A percentile compares a stretch with the other conserved stretches of the same genome.
These are phyloP conservation scores for Trichoderma sp. DNA, from an alignment of 2,329 filamentous ascomycete species.

Conservation along the genomic window DNA sequence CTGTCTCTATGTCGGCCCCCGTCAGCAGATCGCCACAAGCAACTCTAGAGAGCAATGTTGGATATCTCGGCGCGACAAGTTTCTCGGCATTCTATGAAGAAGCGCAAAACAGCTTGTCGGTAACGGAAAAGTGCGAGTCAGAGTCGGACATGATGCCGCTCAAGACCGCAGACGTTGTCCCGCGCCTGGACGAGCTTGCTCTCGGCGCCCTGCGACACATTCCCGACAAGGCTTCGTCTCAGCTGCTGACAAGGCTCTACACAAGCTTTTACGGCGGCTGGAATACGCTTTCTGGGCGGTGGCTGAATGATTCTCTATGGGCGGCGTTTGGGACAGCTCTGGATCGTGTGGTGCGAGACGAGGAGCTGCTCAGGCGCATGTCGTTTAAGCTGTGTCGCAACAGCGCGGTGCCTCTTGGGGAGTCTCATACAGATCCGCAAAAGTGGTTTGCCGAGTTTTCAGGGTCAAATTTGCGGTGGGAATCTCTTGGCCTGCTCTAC, in stretches of 20 bases:
- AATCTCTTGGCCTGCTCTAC: constrained; percentile 41
- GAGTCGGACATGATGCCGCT: not conserved
- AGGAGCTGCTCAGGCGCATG: constrained; percentile 24
- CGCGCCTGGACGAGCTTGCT: not conserved
- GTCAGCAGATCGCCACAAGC: not conserved
- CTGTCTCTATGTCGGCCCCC: not conserved
- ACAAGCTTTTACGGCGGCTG: not conserved
- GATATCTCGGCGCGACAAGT: constrained; percentile 18
- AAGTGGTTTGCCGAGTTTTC: constrained; percentile 41
- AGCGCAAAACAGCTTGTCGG: not conserved
- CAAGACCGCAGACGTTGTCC: not conserved
- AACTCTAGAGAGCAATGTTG: constrained; percentile 3
- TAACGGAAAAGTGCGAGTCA: not conserved
- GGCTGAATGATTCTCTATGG: constrained; percentile 7
- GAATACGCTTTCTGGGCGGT: not conserved
- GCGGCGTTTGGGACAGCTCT: not conserved
- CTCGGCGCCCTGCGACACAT: not conserved
- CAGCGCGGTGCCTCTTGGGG: constrained; percentile 35
- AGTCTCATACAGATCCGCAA: constrained; percentile 34
- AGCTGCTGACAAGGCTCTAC: not conserved
- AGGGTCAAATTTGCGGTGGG: constrained; percentile 42
- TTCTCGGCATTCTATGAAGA: constrained; percentile 18
- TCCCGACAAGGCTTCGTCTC: constrained; percentile 5
- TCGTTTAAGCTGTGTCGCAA: constrained; percentile 39
- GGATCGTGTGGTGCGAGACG: not conserved